Evolutionary conservation across 1,139 yeast genomes (phyloP).

Genomic region (Geotrichum aggregatum): DNA sequence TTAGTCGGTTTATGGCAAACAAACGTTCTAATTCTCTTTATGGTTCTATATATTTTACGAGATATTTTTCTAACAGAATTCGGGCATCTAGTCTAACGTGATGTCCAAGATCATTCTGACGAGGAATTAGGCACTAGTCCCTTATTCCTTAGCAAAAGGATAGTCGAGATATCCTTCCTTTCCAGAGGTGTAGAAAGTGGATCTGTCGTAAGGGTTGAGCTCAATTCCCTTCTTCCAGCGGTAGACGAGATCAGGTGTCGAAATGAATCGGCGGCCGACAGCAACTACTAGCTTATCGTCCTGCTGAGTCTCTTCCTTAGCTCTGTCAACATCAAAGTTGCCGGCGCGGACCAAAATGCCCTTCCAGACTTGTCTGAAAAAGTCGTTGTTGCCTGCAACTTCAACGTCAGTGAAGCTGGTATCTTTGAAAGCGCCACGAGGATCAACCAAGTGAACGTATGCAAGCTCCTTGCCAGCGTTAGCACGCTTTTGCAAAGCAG

Average conservation of each 20-base stretch:
- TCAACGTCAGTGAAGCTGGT: slow-evolving; percentile 10
- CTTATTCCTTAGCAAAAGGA: slow-evolving; percentile 14
- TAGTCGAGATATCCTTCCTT: slow-evolving; percentile 24
- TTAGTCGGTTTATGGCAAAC: no score
- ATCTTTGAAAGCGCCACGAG: slow-evolving; percentile 31
- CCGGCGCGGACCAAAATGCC: slow-evolving; percentile 44
- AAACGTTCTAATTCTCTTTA: no score
- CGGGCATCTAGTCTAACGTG: no score
- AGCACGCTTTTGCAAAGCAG: slow-evolving; percentile 34
- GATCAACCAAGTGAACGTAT: slow-evolving; percentile 52
- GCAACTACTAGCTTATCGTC: slow-evolving; percentile 44
- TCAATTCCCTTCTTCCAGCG: slow-evolving; percentile 39
- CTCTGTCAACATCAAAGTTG: slow-evolving; percentile 35
- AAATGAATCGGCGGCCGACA: slow-evolving; percentile 46
- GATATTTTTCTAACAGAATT: no score
- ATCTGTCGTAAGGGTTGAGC: slow-evolving; percentile 39
- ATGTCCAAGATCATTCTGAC: no score
- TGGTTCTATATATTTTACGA: no score
- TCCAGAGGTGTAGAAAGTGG: slow-evolving; percentile 38
- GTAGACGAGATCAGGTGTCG: slow-evolving; percentile 49
- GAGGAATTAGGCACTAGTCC: no score
- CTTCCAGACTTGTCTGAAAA: slow-evolving; percentile 36
- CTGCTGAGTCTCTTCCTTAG: slow-evolving; percentile 30
- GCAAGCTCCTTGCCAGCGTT: slow-evolving; percentile 40
- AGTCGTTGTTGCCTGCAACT: slow-evolving; percentile 22